Conservation (phyloP, 805 yeast species). For the Torulaspora quercuum region DNA sequence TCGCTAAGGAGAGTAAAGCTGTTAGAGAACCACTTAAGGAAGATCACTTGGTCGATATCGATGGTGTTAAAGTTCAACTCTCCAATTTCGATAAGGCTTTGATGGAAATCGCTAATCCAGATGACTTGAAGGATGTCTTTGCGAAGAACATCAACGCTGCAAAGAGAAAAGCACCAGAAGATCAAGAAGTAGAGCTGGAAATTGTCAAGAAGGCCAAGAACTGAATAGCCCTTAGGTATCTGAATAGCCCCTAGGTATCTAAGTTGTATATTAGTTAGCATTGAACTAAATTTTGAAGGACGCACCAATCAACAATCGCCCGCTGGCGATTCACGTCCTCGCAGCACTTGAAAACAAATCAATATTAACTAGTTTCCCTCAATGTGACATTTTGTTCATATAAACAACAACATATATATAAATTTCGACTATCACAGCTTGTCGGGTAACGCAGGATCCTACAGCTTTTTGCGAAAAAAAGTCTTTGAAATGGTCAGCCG, state of each 20-base stretch:
- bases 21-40: conserved; percentile 22
- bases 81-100: conserved; percentile 70
- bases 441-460: too few relatives aligned
- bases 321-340: too few relatives aligned
- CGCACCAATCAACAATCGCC: too few relatives aligned
- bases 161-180: conserved; percentile 31
- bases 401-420: too few relatives aligned
- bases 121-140: conserved; percentile 58
- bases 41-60: conserved; percentile 32
- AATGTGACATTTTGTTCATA: too few relatives aligned
- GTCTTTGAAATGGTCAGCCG: too few relatives aligned
- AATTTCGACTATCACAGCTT: too few relatives aligned
- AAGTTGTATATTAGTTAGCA: conserved; percentile 11
- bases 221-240: conserved; percentile 2
- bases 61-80: conserved; percentile 44
- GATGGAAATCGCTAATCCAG: conserved; percentile 79
- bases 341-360: too few relatives aligned
- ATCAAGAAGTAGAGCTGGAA: conserved; percentile 12
- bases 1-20: conserved; percentile 30
- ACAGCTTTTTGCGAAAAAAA: too few relatives aligned
- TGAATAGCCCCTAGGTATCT: too few relatives aligned
- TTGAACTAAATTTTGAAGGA: conserved; percentile 10
- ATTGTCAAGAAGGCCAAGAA: conserved; percentile 28
- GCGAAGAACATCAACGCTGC: conserved; percentile 51
- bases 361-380: too few relatives aligned